Conservation (phyloP, 768 basidiomycete species). For the Tricholoma sp. region DNA sequence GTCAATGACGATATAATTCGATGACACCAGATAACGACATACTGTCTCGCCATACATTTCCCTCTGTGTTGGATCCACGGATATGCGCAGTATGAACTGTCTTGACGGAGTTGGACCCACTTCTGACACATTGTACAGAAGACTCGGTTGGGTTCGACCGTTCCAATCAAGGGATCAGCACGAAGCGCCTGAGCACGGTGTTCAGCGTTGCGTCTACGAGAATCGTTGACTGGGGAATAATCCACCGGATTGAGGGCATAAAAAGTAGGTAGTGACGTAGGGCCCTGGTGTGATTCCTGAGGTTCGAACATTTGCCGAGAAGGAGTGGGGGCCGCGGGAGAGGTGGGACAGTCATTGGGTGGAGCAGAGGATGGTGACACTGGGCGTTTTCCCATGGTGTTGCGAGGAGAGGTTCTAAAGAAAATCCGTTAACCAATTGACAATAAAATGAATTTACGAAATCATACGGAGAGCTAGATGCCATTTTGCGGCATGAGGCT, state of each 20-base stretch:
- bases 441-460: background rate
- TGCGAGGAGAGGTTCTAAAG: background rate
- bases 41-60: slow-evolving; percentile 70
- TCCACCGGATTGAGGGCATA: slow-evolving; percentile 55
- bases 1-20: slow-evolving; percentile 1
- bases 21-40: slow-evolving; percentile 22
- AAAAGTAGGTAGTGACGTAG: slow-evolving; percentile 29
- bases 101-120: slow-evolving; percentile 80
- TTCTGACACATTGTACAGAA: slow-evolving; percentile 73
- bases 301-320: background rate
- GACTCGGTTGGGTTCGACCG: slow-evolving; percentile 70
- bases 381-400: background rate
- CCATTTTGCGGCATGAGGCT: slow-evolving; percentile 43
- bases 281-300: slow-evolving; percentile 11
- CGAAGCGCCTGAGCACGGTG: slow-evolving; percentile 69
- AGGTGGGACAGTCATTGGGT: background rate
- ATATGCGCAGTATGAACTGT: slow-evolving; percentile 74
- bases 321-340: background rate
- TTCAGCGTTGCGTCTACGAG: slow-evolving; percentile 73
- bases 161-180: slow-evolving; percentile 56
- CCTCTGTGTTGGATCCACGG: slow-evolving; percentile 76
- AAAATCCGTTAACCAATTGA: slow-evolving; percentile 1
- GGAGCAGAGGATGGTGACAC: background rate
- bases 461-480: slow-evolving; percentile 12
- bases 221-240: slow-evolving; percentile 56